A percentile compares a stretch with the other conserved stretches of the same genome.
Evolutionary conservation across 2,329 filamentous ascomycete species (phyloP).

Genomic region (Scedosporium aurantiacum): DNA sequence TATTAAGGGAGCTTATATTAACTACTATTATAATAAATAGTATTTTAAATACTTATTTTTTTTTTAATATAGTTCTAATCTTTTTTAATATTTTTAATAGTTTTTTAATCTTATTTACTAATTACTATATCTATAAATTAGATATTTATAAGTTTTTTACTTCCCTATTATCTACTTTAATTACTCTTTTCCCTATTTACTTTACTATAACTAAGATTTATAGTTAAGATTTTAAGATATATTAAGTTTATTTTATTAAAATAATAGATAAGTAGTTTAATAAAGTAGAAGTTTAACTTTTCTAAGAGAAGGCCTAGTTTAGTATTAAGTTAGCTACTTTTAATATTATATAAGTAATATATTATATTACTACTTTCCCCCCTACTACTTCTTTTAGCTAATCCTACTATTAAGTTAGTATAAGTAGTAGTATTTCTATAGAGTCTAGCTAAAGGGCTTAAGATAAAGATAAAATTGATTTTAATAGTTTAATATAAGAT

Average conservation of each 20-base stretch:
- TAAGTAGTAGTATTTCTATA: background rate
- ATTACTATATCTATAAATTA: background rate
- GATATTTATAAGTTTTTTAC: background rate
- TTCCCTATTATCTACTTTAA: background rate
- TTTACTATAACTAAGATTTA: conserved; percentile 8
- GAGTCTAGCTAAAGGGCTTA: background rate
- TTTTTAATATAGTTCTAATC: background rate
- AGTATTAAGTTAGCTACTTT: background rate
- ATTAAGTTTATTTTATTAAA: conserved; percentile 6
- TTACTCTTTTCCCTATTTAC: background rate
- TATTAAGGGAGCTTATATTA: too few species aligned
- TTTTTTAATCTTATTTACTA: background rate
- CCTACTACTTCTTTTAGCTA: background rate
- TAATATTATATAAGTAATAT: background rate
- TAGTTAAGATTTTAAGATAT: background rate
- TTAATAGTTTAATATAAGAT: background rate
- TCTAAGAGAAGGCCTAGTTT: background rate
- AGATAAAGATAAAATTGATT: conserved; percentile 1
- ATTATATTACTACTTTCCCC: background rate
- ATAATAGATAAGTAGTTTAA: background rate
- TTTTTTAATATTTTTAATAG: background rate
- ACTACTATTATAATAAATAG: conserved; percentile 2
- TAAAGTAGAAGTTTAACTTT: conserved; percentile 1
- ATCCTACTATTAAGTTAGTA: background rate
- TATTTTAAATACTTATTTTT: conserved; percentile 3